Evolutionary conservation across 176 grass and related monocot species (phyloP).

Genomic region (Carex pumila): DNA sequence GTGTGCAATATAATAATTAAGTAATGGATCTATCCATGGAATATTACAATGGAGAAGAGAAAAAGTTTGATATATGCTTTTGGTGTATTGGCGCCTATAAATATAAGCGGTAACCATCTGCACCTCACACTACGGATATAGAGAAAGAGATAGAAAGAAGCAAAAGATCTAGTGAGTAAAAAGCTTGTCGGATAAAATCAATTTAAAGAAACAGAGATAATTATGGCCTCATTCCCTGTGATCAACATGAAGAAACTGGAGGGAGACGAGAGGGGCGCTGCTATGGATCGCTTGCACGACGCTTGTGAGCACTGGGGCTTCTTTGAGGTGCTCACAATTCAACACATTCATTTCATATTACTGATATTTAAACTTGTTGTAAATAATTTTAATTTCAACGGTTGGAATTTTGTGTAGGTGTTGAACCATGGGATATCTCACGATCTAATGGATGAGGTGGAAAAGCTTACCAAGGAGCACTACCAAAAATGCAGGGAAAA

Average conservation of each 20-base stretch:
- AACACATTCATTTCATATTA: not conserved
- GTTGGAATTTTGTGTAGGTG: slow-evolving; percentile 28
- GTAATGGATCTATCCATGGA: not conserved
- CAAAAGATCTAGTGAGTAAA: not conserved
- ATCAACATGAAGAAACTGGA: slow-evolving; percentile 75
- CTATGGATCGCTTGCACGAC: slow-evolving; percentile 60
- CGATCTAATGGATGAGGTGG: slow-evolving; percentile 94
- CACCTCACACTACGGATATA: slow-evolving; percentile 15
- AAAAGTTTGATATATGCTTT: slow-evolving; percentile 1
- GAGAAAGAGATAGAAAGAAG: not conserved
- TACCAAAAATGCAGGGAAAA: slow-evolving; percentile 41
- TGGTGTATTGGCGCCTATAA: slow-evolving; percentile 39
- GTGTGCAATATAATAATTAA: not conserved
- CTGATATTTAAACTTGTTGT: not conserved
- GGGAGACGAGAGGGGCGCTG: slow-evolving; percentile 31
- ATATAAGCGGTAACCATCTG: slow-evolving; percentile 19
- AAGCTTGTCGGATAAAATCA: not conserved
- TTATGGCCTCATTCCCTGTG: slow-evolving; percentile 55
- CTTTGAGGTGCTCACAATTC: slow-evolving; percentile 61
- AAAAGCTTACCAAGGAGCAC: slow-evolving; percentile 70
- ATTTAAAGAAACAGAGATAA: not conserved
- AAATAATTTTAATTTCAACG: not conserved
- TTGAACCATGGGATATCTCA: slow-evolving; percentile 81
- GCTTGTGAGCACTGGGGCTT: slow-evolving; percentile 99
- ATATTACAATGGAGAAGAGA: not conserved